Percentiles rank a stretch among this genome's conserved stretches.
Conservation (phyloP, 2,329 filamentous ascomycete species). For the Fusarium paranaense region DNA sequence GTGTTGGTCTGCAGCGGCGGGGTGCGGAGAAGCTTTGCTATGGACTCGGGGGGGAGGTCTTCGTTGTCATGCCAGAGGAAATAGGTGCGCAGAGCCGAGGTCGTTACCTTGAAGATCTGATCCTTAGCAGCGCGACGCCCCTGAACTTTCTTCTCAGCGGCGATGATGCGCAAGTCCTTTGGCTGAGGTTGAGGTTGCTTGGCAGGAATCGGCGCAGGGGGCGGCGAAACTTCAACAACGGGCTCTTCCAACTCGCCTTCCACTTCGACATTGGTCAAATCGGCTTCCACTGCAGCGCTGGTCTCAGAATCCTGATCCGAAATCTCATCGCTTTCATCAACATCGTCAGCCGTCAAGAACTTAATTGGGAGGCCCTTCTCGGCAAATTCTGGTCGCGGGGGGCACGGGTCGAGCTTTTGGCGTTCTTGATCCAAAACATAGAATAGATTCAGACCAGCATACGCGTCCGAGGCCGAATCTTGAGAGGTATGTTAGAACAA, state of each 20-base stretch:
- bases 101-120: slow-evolving; percentile 35
- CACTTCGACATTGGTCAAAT: slow-evolving; percentile 40
- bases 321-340: slow-evolving; percentile 48
- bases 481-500: slow-evolving; percentile 4
- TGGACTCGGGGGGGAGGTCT: slow-evolving; percentile 58
- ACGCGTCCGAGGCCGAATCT: slow-evolving; percentile 87
- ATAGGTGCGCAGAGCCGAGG: slow-evolving; percentile 66
- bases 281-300: slow-evolving; percentile 28
- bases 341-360: slow-evolving; percentile 50
- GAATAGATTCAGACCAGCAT: slow-evolving; percentile 81
- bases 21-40: slow-evolving; percentile 68
- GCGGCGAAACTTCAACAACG: neutral
- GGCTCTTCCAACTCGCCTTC: slow-evolving; percentile 8
- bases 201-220: neutral
- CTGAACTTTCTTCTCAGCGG: slow-evolving; percentile 55
- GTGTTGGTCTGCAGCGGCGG: slow-evolving; percentile 69
- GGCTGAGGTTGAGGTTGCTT: neutral
- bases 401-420: slow-evolving; percentile 73
- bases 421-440: slow-evolving; percentile 77
- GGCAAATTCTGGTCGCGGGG: slow-evolving; percentile 75
- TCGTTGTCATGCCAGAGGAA: slow-evolving; percentile 71
- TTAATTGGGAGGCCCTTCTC: slow-evolving; percentile 75
- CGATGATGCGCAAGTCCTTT: slow-evolving; percentile 55
- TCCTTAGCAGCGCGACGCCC: slow-evolving; percentile 50
- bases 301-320: slow-evolving; percentile 48